A percentile compares a stretch with the other conserved stretches of the same genome.
These are phyloP conservation scores for Pharus latifolius DNA, from an alignment of 176 grass and related monocot genomes.

Conservation along the genomic window DNA sequence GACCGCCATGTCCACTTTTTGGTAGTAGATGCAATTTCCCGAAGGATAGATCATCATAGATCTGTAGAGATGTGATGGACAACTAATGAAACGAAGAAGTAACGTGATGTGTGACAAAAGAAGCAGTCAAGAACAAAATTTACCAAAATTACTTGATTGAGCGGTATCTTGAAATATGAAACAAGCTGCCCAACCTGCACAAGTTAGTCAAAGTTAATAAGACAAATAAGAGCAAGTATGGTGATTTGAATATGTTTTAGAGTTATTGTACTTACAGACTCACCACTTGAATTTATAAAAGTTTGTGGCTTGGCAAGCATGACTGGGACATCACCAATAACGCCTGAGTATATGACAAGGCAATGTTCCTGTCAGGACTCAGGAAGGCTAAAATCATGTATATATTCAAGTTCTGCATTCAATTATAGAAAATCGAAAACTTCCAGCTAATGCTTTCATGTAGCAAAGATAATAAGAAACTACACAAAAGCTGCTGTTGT, in stretches of 20 bases:
- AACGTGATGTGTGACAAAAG: neutral
- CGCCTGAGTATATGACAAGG: constrained; percentile 27
- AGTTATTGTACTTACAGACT: constrained; percentile 80
- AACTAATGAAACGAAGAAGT: neutral
- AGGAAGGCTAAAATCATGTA: neutral
- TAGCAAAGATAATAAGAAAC: neutral
- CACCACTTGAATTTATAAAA: constrained; percentile 95
- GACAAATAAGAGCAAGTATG: neutral
- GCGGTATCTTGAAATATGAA: constrained; percentile 88
- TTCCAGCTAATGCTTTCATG: neutral
- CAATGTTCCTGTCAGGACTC: neutral
- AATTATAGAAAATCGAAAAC: neutral
- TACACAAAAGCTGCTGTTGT: neutral
- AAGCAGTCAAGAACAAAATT: neutral
- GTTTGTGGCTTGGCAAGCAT: constrained; percentile 90
- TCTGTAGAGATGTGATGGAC: constrained; percentile 35
- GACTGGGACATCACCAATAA: constrained; percentile 67
- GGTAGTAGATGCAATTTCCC: constrained; percentile 77
- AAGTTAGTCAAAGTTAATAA: neutral
- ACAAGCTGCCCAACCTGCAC: constrained; percentile 71
- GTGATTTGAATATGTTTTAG: neutral
- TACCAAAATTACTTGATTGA: constrained; percentile 91
- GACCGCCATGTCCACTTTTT: constrained; percentile 89
- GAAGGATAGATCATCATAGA: constrained; percentile 88
- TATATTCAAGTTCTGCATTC: neutral